Percentiles rank a stretch among this genome's conserved stretches.
These are phyloP conservation scores for Neofusicoccum sp. DNA, from an alignment of 2,329 filamentous ascomycete species.

Conservation along the genomic window DNA sequence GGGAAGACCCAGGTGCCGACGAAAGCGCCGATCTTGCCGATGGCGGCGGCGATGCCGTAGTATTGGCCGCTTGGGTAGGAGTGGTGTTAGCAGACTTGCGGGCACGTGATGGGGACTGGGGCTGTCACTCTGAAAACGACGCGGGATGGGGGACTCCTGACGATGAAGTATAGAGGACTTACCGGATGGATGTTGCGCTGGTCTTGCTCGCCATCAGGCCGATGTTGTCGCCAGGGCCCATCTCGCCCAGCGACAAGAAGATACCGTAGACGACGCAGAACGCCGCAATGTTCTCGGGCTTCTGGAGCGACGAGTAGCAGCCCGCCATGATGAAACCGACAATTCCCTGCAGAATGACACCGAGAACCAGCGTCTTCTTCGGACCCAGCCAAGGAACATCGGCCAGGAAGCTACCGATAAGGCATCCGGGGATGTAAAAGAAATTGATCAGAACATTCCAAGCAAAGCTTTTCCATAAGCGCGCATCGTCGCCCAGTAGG, in stretches of 20 bases:
- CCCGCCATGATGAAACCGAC: slow-evolving; percentile 90
- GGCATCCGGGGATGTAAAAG: slow-evolving; percentile 84
- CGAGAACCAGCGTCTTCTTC: slow-evolving; percentile 70
- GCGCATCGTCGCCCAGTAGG: slow-evolving; percentile 60
- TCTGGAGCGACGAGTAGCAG: slow-evolving; percentile 70
- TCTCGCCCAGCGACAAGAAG: slow-evolving; percentile 75
- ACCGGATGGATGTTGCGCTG: slow-evolving; percentile 77
- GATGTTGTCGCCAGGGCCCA: slow-evolving; percentile 91
- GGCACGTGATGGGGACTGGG: not conserved
- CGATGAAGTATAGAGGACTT: slow-evolving; percentile 19
- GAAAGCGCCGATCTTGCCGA: slow-evolving; percentile 81
- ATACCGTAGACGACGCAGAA: slow-evolving; percentile 81
- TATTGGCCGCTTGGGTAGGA: slow-evolving; percentile 64
- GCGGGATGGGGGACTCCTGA: not conserved
- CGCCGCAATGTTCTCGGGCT: slow-evolving; percentile 66
- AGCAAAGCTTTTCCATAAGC: slow-evolving; percentile 77
- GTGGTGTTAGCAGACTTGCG: not conserved
- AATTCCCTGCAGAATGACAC: slow-evolving; percentile 71
- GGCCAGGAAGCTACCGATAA: slow-evolving; percentile 73
- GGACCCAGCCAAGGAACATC: slow-evolving; percentile 73
- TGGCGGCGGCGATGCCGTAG: slow-evolving; percentile 70
- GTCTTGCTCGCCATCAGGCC: slow-evolving; percentile 85
- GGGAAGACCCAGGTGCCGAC: slow-evolving; percentile 83
- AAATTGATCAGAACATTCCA: slow-evolving; percentile 89
- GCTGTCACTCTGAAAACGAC: not conserved